Evolutionary conservation across 78 protist species (phyloP).

Genomic region (Emiliania huxleyi): DNA sequence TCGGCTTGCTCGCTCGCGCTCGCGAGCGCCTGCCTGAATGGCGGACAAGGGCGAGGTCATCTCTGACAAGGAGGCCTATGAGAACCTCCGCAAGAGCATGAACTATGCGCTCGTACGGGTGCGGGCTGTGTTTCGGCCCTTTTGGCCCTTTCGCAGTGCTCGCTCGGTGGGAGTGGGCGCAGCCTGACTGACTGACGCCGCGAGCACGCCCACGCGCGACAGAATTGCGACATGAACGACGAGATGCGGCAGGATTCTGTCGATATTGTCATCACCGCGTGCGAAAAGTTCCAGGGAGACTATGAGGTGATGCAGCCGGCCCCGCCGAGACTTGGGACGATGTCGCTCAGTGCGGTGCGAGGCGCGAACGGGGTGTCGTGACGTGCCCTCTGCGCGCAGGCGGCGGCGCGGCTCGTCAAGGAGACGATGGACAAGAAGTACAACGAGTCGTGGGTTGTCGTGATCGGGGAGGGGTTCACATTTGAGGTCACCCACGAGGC

Average conservation of each 20-base stretch:
- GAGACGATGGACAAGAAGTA: constrained; percentile 31
- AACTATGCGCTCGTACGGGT: background rate
- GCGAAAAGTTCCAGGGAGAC: background rate
- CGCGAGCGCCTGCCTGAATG: too few relatives aligned
- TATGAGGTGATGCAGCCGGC: background rate
- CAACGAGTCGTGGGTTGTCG: background rate
- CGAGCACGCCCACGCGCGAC: background rate
- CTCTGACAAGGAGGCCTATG: background rate
- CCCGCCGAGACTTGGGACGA: too few relatives aligned
- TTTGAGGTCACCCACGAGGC: constrained; percentile 1
- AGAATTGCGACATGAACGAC: constrained; percentile 29
- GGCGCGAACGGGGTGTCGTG: too few relatives aligned
- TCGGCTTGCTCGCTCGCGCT: too few relatives aligned
- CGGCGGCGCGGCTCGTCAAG: background rate
- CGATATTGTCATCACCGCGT: background rate
- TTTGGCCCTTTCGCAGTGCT: background rate
- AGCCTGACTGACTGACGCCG: background rate
- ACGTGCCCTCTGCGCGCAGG: background rate
- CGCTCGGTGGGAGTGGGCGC: background rate
- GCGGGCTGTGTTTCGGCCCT: background rate
- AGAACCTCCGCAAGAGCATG: background rate
- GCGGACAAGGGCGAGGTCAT: background rate
- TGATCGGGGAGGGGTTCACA: background rate
- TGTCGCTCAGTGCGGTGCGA: too few relatives aligned
- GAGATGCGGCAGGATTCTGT: constrained; percentile 13